Evolutionary conservation across 306 rosid species (phyloP).

Genomic region (Glycyrrhiza uralensis): DNA sequence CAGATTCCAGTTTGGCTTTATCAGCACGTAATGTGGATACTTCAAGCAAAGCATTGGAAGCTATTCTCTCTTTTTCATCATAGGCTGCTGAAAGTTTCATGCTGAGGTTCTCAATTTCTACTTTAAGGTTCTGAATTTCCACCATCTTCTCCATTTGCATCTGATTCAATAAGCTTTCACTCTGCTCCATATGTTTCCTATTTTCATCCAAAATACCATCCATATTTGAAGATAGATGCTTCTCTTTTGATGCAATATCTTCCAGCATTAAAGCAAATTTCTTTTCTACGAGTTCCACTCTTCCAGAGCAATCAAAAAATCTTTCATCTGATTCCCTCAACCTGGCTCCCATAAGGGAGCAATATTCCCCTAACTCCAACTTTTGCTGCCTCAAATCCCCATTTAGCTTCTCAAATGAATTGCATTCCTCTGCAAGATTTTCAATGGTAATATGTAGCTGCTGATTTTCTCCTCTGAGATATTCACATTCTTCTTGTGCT

Average conservation of each 20-base stretch:
- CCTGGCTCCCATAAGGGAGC: constrained; percentile 39
- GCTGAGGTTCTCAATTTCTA: constrained; percentile 42
- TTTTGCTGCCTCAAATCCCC: constrained; percentile 43
- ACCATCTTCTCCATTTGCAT: constrained; percentile 45
- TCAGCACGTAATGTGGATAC: constrained; percentile 37
- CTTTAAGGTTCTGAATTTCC: constrained; percentile 50
- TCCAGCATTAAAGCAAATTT: constrained; percentile 33
- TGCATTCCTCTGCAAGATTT: constrained; percentile 27
- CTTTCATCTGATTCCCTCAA: constrained; percentile 43
- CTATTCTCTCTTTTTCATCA: constrained; percentile 48
- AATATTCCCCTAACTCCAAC: constrained; percentile 37
- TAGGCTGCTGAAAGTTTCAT: constrained; percentile 39
- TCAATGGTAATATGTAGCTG: constrained; percentile 20
- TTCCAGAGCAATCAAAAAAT: constrained; percentile 34
- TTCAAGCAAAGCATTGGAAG: constrained; percentile 47
- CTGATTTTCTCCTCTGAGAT: constrained; percentile 30
- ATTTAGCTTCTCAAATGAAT: constrained; percentile 39
- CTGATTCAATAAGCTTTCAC: constrained; percentile 44
- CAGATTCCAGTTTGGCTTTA: constrained; percentile 41
- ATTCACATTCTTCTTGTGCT: constrained; percentile 32
- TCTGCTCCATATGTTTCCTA: constrained; percentile 35
- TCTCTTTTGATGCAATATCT: constrained; percentile 43
- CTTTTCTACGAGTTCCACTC: constrained; percentile 49
- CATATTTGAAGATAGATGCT: constrained; percentile 32
- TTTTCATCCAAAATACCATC: constrained; percentile 42